Evolutionary conservation across 169 alveolate genomes (phyloP).

Genomic region (Babesia bovis): DNA sequence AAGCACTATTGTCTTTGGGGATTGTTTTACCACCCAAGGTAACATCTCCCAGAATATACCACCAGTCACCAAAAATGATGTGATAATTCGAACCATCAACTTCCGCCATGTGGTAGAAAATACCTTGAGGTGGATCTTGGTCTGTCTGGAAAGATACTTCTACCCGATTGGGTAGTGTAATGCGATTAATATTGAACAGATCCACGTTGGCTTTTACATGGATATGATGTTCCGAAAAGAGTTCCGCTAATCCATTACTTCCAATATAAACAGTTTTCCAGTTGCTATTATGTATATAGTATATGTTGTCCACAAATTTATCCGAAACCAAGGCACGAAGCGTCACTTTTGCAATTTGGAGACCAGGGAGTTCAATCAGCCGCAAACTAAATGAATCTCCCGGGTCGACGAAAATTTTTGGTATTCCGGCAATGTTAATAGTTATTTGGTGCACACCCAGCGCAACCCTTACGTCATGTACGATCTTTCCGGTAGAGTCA

Average conservation of each 20-base stretch:
- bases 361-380: background rate
- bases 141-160: background rate
- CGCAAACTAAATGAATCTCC: background rate
- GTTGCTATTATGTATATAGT: constrained; percentile 1
- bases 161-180: background rate
- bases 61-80: constrained; percentile 8
- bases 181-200: constrained; percentile 7
- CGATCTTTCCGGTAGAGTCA: constrained; percentile 1
- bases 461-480: constrained; percentile 2
- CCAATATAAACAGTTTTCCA: background rate
- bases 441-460: background rate
- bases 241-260: background rate
- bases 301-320: background rate
- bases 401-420: background rate
- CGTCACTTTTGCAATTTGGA: background rate
- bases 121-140: background rate
- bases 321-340: background rate
- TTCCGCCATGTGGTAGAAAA: background rate
- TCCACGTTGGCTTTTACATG: background rate
- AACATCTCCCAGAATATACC: background rate
- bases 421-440: background rate
- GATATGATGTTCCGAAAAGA: background rate
- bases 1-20: background rate
- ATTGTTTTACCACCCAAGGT: background rate
- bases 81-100: constrained; percentile 10